Conservation (phyloP, 2,329 filamentous ascomycete species). For the Chaetomium globosum region DNA sequence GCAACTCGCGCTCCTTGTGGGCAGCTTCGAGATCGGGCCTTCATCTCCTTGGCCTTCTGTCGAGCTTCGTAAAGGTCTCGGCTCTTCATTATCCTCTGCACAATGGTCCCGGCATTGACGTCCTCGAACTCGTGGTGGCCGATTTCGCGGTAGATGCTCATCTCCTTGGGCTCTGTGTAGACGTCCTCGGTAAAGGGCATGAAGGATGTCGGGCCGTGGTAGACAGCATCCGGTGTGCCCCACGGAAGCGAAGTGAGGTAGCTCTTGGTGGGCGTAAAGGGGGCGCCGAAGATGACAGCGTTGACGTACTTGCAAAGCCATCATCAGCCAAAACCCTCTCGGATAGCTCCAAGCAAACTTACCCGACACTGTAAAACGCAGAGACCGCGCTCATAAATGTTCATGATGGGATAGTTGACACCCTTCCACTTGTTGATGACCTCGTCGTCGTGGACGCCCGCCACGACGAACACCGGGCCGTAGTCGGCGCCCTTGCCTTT, state of each 20-base stretch:
- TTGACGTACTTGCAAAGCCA: slow-evolving; percentile 73
- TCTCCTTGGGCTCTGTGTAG: slow-evolving; percentile 75
- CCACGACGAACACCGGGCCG: slow-evolving; percentile 81
- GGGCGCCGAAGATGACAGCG: slow-evolving; percentile 84
- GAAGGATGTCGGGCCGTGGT: slow-evolving; percentile 94
- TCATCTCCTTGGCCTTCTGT: slow-evolving; percentile 86
- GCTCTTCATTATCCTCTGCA: slow-evolving; percentile 84
- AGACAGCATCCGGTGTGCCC: slow-evolving; percentile 76
- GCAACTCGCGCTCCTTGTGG: slow-evolving; percentile 61
- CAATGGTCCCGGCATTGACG: slow-evolving; percentile 91
- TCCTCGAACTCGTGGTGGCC: slow-evolving; percentile 76
- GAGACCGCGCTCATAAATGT: slow-evolving; percentile 92
- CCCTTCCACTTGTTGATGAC: slow-evolving; percentile 98
- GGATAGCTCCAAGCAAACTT: slow-evolving; percentile 40
- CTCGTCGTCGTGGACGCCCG: slow-evolving; percentile 89
- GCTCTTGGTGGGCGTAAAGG: slow-evolving; percentile 77
- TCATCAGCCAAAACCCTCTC: slow-evolving; percentile 29
- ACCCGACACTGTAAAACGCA: slow-evolving; percentile 95
- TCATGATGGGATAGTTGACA: slow-evolving; percentile 99
- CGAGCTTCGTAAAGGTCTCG: slow-evolving; percentile 87
- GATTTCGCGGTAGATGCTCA: slow-evolving; percentile 84
- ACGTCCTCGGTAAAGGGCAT: slow-evolving; percentile 80
- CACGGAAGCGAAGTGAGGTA: slow-evolving; percentile 78
- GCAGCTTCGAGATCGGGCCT: slow-evolving; percentile 73
- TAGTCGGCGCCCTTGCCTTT: slow-evolving; percentile 72